Percentiles rank a stretch among this genome's conserved stretches.
Conservation (phyloP, 495 filamentous ascomycete genomes). For the Hypoxylon cercidicola region DNA sequence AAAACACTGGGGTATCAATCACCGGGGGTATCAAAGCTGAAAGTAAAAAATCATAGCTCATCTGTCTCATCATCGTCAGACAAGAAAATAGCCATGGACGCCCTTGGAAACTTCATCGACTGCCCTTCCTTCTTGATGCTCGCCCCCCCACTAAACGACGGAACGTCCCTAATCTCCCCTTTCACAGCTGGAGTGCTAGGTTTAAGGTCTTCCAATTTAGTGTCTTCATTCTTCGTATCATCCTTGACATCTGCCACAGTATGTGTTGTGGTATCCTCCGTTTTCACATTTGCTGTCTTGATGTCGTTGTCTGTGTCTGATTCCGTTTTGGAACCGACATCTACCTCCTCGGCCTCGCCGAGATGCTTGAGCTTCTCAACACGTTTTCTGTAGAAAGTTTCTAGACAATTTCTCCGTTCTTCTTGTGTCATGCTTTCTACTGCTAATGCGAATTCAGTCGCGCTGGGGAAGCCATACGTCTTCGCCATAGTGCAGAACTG, state of each 20-base stretch:
- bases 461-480: slow-evolving; percentile 77
- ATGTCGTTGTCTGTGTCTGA: slow-evolving; percentile 13
- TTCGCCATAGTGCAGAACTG: slow-evolving; percentile 93
- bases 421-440: slow-evolving; percentile 95
- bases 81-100: slow-evolving; percentile 40
- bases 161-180: slow-evolving; percentile 8
- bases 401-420: slow-evolving; percentile 80
- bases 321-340: slow-evolving; percentile 18
- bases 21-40: neutral
- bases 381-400: slow-evolving; percentile 76
- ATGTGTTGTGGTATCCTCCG: slow-evolving; percentile 4
- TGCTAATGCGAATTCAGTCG: slow-evolving; percentile 88
- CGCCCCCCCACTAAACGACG: neutral
- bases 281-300: slow-evolving; percentile 18
- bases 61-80: slow-evolving; percentile 44
- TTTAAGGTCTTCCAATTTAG: slow-evolving; percentile 23
- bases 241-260: neutral
- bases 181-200: slow-evolving; percentile 19
- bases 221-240: neutral
- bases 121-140: slow-evolving; percentile 20
- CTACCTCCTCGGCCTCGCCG: slow-evolving; percentile 14
- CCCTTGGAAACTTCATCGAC: slow-evolving; percentile 10
- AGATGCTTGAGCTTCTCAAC: slow-evolving; percentile 50
- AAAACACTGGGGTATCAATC: slow-evolving; percentile 6
- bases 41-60: slow-evolving; percentile 32